Base-by-base conservation (phyloP, 2,329 filamentous ascomycete genomes). In the Trichocomaceae sp. region DNA sequence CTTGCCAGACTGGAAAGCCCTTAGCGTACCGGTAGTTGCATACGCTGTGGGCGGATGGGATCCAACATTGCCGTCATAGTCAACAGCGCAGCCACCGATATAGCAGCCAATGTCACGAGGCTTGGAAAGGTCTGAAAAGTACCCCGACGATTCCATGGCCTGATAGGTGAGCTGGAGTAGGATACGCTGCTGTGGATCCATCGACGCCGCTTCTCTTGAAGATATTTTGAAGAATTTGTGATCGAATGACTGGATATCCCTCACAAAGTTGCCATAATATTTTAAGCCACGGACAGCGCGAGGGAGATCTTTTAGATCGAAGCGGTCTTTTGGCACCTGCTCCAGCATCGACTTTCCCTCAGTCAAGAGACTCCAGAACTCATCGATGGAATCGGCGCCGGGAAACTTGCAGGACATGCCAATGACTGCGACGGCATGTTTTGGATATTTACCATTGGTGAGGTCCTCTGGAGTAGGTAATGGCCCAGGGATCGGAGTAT, bases 171-270 rank as follows among this genome's bases (percentile, higher is more conserved):
- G 90, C 10, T 84, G 82, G 20, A 93, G 73, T 2, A 86, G 85
- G 60, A 91, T 77, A 62, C 88, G 80, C 67, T 90, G 87, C 80
- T 89, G 89, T 0, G 88, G 88, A 57, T 67, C 65, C 55, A 60
- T 66, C 19, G 59, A 60, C 1, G 42, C 54, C 12, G 60, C 58
- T 52, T 91, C 87, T 61, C 86, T 82, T 6, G 87, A 86, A 31
- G 87, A 90, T 84, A 91, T 90, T 71, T 89, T 90, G 80, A 92
- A 92, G 73, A 92, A 91, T 1, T 84, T 78, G 19, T 86, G 84
- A 62, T 92, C 88, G 64, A 92, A 92, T 47, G 86, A 76, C 54
- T 86, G 86, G 0, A 87, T 86, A 58, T 90, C 81, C 5, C 88
- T 80, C 57, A 87, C 78, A 68, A 82, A 89, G 72, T 84, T 87